phyloP scores from a whole-genome alignment of 257 asterid genomes.

The Asclepias syriaca region DNA sequence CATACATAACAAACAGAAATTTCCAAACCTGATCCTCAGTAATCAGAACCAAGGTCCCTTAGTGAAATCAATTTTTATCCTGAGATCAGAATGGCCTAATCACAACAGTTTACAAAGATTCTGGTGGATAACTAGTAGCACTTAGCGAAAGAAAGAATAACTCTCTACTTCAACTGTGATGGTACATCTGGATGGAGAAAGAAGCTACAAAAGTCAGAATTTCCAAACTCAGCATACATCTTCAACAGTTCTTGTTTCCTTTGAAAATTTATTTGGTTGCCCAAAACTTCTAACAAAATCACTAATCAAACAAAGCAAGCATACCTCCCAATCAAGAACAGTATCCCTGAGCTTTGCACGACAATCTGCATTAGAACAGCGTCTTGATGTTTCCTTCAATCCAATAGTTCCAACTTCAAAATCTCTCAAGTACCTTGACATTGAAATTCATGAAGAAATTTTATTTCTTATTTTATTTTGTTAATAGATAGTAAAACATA shows the following conservation, averaged over 20 bases:
- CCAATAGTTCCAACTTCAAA: slow-evolving; percentile 96
- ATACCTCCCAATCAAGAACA: slow-evolving; percentile 98
- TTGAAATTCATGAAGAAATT: slow-evolving; percentile 12
- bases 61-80: not conserved
- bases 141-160: not conserved
- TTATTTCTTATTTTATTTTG: not conserved
- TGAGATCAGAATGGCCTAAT: not conserved
- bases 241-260: not conserved
- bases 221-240: not conserved
- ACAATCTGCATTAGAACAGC: slow-evolving; percentile 64
- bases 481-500: not conserved
- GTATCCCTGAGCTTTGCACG: slow-evolving; percentile 84
- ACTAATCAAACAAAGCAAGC: slow-evolving; percentile 11
- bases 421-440: slow-evolving; percentile 78
- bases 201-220: not conserved
- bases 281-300: not conserved
- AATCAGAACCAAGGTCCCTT: not conserved
- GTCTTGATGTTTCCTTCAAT: slow-evolving; percentile 74
- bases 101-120: not conserved
- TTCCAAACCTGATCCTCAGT: not conserved
- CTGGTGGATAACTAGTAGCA: not conserved
- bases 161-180: not conserved
- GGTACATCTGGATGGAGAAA: not conserved
- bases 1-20: not conserved
- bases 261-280: not conserved